Conservation (phyloP, 192 early-diverging fungal species). For the Gonapodya prolifera region DNA sequence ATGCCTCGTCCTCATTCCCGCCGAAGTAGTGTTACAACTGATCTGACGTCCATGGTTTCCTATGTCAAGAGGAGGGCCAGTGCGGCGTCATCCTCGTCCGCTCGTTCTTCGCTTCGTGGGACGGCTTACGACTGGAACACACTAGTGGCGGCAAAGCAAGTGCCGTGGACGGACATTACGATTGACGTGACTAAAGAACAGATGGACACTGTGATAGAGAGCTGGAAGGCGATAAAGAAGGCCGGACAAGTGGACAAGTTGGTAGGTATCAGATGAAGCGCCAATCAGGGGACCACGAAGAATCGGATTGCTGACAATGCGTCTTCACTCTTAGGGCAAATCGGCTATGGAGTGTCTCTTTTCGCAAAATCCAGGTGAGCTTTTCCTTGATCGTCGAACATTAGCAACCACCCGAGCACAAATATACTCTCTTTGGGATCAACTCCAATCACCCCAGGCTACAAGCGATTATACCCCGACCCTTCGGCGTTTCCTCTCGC, state of each 20-base stretch:
- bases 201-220: background rate
- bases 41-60: no score
- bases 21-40: no score
- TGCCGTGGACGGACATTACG: background rate
- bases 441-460: background rate
- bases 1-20: no score
- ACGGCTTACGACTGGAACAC: background rate
- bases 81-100: no score
- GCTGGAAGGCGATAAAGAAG: background rate
- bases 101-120: no score
- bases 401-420: no score
- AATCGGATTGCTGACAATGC: background rate
- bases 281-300: background rate
- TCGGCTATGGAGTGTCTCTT: background rate
- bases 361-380: background rate
- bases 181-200: background rate
- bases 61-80: no score
- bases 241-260: background rate
- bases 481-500: background rate
- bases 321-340: background rate
- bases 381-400: no score
- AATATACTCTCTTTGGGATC: no score
- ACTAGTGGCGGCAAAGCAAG: background rate
- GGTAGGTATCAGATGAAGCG: background rate
- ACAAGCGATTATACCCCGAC: background rate